Evolutionary conservation across 2,329 filamentous ascomycete species (phyloP).

Genomic region (Fonsecaea monophora): DNA sequence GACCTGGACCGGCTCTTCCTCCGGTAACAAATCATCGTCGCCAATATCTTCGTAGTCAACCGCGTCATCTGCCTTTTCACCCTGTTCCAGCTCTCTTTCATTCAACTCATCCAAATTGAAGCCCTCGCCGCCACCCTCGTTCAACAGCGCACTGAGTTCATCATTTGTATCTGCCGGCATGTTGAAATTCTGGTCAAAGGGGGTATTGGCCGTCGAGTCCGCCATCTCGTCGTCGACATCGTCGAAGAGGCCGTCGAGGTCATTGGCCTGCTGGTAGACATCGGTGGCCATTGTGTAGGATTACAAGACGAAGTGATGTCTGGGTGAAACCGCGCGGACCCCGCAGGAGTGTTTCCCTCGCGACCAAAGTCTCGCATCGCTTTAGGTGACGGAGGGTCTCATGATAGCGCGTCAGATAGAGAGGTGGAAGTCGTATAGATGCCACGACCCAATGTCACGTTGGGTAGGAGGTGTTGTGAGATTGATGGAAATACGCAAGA

Average conservation of each 20-base stretch:
- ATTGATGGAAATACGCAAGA: background rate
- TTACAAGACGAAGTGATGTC: constrained; percentile 9
- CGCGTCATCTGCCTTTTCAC: constrained; percentile 89
- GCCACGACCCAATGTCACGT: background rate
- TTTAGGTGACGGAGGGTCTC: background rate
- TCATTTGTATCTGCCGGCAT: constrained; percentile 30
- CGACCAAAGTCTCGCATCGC: constrained; percentile 20
- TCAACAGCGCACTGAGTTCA: constrained; percentile 42
- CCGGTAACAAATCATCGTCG: constrained; percentile 87
- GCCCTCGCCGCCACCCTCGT: constrained; percentile 44
- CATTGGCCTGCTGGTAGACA: constrained; percentile 36
- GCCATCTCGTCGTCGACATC: constrained; percentile 28
- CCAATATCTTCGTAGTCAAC: constrained; percentile 89
- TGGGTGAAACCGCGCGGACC: constrained; percentile 16
- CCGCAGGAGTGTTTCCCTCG: constrained; percentile 19
- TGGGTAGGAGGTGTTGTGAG: constrained; percentile 1
- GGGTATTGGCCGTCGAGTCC: constrained; percentile 21
- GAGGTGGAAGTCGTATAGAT: background rate
- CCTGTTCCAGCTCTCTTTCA: constrained; percentile 49
- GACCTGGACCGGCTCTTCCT: constrained; percentile 53
- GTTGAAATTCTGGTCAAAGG: constrained; percentile 32
- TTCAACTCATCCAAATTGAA: constrained; percentile 39
- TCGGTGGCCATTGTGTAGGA: constrained; percentile 29
- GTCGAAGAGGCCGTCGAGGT: constrained; percentile 38
- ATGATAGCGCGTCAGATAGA: background rate